These are phyloP conservation scores for Rhizopogon rudus DNA, from an alignment of 768 basidiomycete genomes.

Conservation along the genomic window DNA sequence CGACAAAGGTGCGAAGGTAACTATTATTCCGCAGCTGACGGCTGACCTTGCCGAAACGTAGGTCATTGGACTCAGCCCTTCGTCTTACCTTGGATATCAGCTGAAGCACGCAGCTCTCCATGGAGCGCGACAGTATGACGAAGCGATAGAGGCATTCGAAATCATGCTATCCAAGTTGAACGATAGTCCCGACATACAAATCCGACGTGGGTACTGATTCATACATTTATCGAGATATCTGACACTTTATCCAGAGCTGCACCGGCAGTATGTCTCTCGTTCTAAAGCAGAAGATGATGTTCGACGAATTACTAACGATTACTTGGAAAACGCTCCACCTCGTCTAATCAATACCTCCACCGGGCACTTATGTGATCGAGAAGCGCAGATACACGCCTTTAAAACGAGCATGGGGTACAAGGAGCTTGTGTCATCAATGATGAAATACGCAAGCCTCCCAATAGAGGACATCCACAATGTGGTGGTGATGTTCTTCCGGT, in stretches of 20 bases:
- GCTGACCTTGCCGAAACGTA: background rate
- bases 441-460: background rate
- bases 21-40: too few species aligned
- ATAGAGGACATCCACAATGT: background rate
- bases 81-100: background rate
- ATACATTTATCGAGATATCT: too few species aligned
- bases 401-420: background rate
- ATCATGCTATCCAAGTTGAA: background rate
- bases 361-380: background rate
- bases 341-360: background rate
- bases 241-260: background rate
- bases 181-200: background rate
- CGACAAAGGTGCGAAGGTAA: too few species aligned
- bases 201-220: too few species aligned
- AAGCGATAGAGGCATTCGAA: background rate
- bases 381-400: background rate
- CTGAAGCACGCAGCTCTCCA: background rate
- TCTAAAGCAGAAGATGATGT: background rate
- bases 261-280: background rate
- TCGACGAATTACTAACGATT: background rate
- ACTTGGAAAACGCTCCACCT: background rate
- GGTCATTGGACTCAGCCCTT: background rate
- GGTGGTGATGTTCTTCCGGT: background rate
- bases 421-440: background rate
- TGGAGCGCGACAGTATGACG: background rate